Percentiles rank a stretch among this genome's conserved stretches.
phyloP scores from a whole-genome alignment of 176 grass and related monocot genomes.

The Cenchrus fungigraminus region DNA sequence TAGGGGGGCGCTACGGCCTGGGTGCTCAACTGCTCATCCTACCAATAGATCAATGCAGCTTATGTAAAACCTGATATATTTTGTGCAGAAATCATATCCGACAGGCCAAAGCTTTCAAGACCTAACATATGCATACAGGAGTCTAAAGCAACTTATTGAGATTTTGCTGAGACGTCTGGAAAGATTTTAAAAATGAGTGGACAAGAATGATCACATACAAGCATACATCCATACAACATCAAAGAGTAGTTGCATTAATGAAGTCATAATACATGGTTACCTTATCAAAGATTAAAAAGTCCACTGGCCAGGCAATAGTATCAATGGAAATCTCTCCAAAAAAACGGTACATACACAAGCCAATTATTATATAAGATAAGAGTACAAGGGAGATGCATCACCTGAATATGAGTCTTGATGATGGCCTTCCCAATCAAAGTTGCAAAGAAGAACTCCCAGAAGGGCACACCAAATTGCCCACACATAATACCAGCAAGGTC shows the following conservation, averaged over 20 bases:
- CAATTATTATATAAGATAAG: not conserved
- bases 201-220: constrained; percentile 26
- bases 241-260: not conserved
- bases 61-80: not conserved
- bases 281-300: constrained; percentile 22
- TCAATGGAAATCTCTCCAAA: constrained; percentile 1
- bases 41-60: not conserved
- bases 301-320: not conserved
- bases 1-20: not conserved
- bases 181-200: constrained; percentile 20
- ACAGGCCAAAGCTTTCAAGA: not conserved
- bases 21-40: not conserved
- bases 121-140: too few relatives aligned
- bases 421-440: constrained; percentile 92
- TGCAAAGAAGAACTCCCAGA: constrained; percentile 98
- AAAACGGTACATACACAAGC: not conserved
- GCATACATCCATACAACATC: not conserved
- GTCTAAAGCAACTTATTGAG: not conserved
- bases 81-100: not conserved
- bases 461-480: constrained; percentile 93
- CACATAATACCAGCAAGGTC: constrained; percentile 99
- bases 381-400: constrained; percentile 31
- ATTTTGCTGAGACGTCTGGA: not conserved
- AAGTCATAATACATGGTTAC: constrained; percentile 1
- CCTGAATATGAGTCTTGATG: constrained; percentile 98